Base-by-base conservation (phyloP, 352 stramenopile genomes). In the Thalassiosira mediterranea region DNA sequence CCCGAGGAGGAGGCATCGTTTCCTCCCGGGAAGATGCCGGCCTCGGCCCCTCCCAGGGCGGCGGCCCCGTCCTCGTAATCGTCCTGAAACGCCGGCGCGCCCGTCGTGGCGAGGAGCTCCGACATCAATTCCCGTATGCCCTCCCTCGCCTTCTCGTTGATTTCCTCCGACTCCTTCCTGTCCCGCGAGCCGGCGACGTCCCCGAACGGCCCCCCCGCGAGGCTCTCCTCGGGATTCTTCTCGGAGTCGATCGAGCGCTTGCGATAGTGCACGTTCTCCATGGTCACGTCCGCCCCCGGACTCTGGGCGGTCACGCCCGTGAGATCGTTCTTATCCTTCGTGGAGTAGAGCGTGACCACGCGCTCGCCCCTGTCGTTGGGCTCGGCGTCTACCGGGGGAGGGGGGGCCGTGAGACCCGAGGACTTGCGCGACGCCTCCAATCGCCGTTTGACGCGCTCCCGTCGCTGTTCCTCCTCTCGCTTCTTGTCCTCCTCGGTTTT, bases 301-400 rank as follows among this genome's bases (percentile, higher is more conserved):
- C 31, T 26, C 46, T 76, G 52, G 48, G 51, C 56, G 4, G 72
- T 76, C 34, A 88, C 54, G 47, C 76, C 72, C 15, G 87, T 93
- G 44, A 93, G 62, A 66, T 93, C 87, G 75, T 93, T 93, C 4
- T 77, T 71, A 42, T 93, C 87, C 3, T 60, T 85, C n/a, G 87
- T 88, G 13, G 76, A 88, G 67, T 91, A 93, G 5, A 90, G 44
- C 5, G 87, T 91, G 0, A 93, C 87, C 3, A 89, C 76, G 34
- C 78, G 59, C 74, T 91, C 85, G 37, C 87, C 87, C 52, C 89
- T 77, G 69, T 87, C 87, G 57, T 91, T 88, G 15, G 75, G 70
- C 69, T 86, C 57, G 17, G 82, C 44, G 44, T 63, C 40, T 21
- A 79, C 70, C 13, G 81, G 84, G 17, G 68, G 69, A 19, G 61